phyloP scores from a whole-genome alignment of 352 stramenopile genomes.

The Phytophthora pini region DNA sequence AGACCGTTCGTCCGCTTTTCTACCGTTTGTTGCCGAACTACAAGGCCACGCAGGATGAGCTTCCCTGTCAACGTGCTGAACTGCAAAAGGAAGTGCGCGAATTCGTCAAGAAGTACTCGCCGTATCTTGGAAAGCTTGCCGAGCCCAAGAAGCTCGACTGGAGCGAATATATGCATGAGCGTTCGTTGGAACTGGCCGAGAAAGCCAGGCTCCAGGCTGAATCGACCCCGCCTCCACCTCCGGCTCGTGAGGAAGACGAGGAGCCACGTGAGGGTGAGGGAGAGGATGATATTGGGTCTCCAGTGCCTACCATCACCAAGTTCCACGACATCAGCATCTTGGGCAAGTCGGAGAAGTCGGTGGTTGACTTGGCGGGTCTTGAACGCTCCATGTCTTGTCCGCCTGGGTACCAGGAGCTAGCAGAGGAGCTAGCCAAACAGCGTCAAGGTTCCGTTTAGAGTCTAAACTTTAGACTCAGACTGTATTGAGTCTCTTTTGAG shows the following conservation, averaged over 20 bases:
- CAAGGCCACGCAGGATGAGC: conserved; percentile 82
- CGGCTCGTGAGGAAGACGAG: conserved; percentile 25
- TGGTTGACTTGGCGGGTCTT: conserved; percentile 63
- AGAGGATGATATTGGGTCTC: conserved; percentile 32
- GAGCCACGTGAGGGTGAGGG: conserved; percentile 34
- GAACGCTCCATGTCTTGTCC: conserved; percentile 84
- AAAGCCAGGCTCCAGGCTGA: conserved; percentile 40
- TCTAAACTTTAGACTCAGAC: no score
- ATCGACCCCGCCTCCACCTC: conserved; percentile 20
- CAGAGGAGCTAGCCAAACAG: conserved; percentile 38
- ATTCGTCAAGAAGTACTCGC: conserved; percentile 81
- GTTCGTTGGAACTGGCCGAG: conserved; percentile 42
- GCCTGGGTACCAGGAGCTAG: conserved; percentile 71
- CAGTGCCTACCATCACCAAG: conserved; percentile 72
- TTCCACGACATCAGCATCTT: conserved; percentile 85
- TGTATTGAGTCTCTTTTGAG: no score
- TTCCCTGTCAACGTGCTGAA: conserved; percentile 65
- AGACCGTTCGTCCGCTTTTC: conserved; percentile 84
- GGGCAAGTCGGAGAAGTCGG: conserved; percentile 75
- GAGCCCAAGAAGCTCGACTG: conserved; percentile 82
- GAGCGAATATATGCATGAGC: conserved; percentile 86
- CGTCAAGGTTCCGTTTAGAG: conserved; percentile 34
- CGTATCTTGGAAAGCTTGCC: conserved; percentile 65
- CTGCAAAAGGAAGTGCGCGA: conserved; percentile 79
- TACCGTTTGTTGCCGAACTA: conserved; percentile 82